Percentiles rank a stretch among this genome's conserved stretches.
Evolutionary conservation across 139 green algal species (phyloP).

Genomic region (Nannochloris sp.): DNA sequence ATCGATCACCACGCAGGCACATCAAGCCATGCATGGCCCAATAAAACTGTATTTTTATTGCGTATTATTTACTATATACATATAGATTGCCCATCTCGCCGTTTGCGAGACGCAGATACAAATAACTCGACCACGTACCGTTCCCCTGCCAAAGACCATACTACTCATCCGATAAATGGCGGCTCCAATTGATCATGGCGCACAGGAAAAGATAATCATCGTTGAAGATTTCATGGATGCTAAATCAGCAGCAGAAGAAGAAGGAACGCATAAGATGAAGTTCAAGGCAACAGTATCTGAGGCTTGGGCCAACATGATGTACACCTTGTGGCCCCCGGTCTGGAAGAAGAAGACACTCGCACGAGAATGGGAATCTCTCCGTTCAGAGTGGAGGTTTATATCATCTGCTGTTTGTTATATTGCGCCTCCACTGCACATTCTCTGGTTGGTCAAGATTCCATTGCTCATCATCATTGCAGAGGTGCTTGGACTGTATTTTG

Average conservation of each 20-base stretch:
- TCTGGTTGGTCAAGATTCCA: constrained; percentile 1
- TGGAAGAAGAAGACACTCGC: not conserved
- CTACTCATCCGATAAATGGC: not conserved
- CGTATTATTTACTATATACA: not conserved
- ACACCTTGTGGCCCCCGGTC: not conserved
- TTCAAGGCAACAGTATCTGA: not conserved
- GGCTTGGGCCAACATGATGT: not conserved
- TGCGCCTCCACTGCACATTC: not conserved
- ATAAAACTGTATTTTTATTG: not conserved
- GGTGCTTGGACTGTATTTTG: constrained; percentile 2
- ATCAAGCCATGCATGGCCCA: not conserved
- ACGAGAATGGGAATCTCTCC: not conserved
- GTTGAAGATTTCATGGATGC: not conserved
- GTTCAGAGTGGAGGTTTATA: not conserved
- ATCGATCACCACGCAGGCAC: not conserved
- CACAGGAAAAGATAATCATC: not conserved
- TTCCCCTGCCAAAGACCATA: not conserved
- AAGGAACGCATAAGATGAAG: not conserved
- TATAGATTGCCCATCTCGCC: not conserved
- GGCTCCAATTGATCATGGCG: not conserved
- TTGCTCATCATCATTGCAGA: not conserved
- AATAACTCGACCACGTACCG: not conserved
- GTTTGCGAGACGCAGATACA: not conserved
- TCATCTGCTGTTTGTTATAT: not conserved
- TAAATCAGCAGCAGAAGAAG: not conserved